These are phyloP conservation scores for Epichloe elymi DNA, from an alignment of 2,329 filamentous ascomycete genomes.

Conservation along the genomic window DNA sequence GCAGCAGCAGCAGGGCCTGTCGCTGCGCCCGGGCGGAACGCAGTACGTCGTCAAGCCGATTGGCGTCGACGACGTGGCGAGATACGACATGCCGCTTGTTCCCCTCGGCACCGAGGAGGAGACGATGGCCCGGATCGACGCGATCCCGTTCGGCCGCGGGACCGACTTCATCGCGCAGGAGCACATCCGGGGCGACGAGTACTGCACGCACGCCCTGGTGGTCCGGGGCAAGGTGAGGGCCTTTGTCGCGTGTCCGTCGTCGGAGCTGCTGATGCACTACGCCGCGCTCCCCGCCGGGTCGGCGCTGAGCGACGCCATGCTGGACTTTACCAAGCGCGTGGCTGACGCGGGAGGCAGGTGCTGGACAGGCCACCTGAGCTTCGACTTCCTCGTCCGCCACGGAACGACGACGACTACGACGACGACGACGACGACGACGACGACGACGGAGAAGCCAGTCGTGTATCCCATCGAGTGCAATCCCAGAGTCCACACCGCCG, in stretches of 20 bases:
- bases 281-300: constrained; percentile 40
- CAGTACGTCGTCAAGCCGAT: constrained; percentile 55
- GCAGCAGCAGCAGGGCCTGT: too few species aligned
- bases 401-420: background rate
- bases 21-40: constrained; percentile 13
- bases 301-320: constrained; percentile 44
- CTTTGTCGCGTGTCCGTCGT: constrained; percentile 54
- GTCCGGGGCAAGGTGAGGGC: constrained; percentile 50
- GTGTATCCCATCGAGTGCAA: constrained; percentile 58
- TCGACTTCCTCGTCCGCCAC: background rate
- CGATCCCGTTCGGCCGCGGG: constrained; percentile 29
- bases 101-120: constrained; percentile 38
- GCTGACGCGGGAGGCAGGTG: constrained; percentile 33
- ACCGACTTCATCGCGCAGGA: constrained; percentile 53
- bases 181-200: constrained; percentile 48
- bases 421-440: background rate
- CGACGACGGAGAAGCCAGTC: constrained; percentile 16
- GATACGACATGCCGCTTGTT: constrained; percentile 51
- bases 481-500: constrained; percentile 54
- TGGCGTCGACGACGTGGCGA: constrained; percentile 44
- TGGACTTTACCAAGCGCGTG: constrained; percentile 49
- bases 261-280: constrained; percentile 54
- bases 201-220: constrained; percentile 58
- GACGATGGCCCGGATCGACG: constrained; percentile 41
- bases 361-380: background rate